Evolutionary conservation across 2,329 filamentous ascomycete genomes (phyloP).

Genomic region (Metarhizium brunneum): DNA sequence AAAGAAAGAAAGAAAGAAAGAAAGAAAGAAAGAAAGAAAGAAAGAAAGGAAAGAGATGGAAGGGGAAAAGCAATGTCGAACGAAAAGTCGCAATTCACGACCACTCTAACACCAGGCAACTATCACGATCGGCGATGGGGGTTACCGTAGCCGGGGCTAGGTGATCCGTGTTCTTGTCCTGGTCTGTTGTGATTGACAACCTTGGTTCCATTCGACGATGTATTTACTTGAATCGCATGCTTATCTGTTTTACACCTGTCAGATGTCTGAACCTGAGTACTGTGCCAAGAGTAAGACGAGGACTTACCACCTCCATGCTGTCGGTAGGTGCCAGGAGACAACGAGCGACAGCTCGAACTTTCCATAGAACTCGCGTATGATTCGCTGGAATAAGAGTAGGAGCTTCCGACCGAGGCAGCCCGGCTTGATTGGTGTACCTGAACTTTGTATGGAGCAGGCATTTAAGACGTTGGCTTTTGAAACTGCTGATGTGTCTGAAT

Average conservation of each 20-base stretch:
- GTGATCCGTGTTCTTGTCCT: conserved; percentile 19
- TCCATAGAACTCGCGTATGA: conserved; percentile 12
- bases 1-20: too few relatives aligned
- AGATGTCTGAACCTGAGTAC: background rate
- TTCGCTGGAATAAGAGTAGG: conserved; percentile 11
- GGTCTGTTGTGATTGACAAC: conserved; percentile 24
- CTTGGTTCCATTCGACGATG: conserved; percentile 13
- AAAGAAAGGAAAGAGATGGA: too few relatives aligned
- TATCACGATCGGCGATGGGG: background rate
- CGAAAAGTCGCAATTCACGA: background rate
- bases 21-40: too few relatives aligned
- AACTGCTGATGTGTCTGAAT: background rate
- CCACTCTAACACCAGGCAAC: background rate
- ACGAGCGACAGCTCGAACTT: conserved; percentile 16
- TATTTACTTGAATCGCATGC: conserved; percentile 15
- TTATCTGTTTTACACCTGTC: conserved; percentile 16
- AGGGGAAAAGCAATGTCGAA: too few relatives aligned
- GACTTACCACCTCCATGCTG: conserved; percentile 23
- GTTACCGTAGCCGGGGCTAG: conserved; percentile 18
- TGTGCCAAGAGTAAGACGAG: conserved; percentile 2
- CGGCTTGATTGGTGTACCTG: conserved; percentile 24
- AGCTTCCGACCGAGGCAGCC: conserved; percentile 19
- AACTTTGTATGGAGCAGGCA: conserved; percentile 18
- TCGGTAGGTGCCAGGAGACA: conserved; percentile 19
- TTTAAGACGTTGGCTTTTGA: conserved; percentile 4